Evolutionary conservation across 2,329 filamentous ascomycete species (phyloP), one percentile per base, ranked within the genome.

Genomic region (Trichoderma brevicompactum): DNA sequence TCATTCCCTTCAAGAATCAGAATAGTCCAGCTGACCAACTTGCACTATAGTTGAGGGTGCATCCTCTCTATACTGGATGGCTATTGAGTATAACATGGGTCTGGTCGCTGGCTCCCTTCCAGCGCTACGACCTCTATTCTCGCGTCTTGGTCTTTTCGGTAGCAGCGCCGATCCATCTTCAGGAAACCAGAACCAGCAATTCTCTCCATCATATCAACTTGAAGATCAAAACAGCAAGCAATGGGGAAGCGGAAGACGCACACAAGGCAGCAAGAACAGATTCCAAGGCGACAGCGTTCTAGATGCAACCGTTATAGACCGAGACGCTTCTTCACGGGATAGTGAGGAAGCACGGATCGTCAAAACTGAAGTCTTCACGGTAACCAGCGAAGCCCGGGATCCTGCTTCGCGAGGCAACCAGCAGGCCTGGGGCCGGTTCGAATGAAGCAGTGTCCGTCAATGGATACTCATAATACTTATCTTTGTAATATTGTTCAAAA

Each of bases 31-130:
- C 50, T 54, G 13, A 54, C 1, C 12, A 54, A 7, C 7, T 44
- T 13, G 7, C 46, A 23, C 17, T 23, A 7, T 23, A 56, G 53
- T 56, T 7, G 53, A 56, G 23, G 53, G 53, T 3, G 53, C 53
- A 17, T 56, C 53, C 9, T 56, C 53, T 56, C 40, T 56, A 19
- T 56, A 56, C 38, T 56, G 53, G 53, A 56, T 56, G 53, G 53
- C 53, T 13, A 56, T 56, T 32, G 53, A 56, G 53, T 56, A 56
- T 32, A 56, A 56, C 53, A 56, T 56, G 53, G 53, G 53, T 10
- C 15, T 56, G 8, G 40, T 56, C 7, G 53, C 53, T 19, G 53
- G 53, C 0, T 56, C 53, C 10, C 53, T 56, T 12, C 53, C 53
- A 43, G 53, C 53, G 4, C 53, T 56, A 10, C 53, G 53, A 10